Conservation (phyloP, 306 rosid genomes). For the Rosa chinensis region DNA sequence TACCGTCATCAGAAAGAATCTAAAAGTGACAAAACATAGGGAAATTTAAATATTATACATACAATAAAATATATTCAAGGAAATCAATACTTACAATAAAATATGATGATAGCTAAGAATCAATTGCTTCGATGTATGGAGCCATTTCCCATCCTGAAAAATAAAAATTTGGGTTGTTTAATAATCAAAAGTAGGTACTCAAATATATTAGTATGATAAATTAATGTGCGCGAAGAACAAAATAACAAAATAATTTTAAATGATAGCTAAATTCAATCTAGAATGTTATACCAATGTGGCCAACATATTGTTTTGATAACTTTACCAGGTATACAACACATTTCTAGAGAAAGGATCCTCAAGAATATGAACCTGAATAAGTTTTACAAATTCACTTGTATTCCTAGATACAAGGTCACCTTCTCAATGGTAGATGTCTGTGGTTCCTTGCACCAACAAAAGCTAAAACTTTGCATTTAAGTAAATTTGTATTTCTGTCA, state of each 20-base stretch:
- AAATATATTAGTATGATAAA: neutral
- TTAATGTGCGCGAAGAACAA: neutral
- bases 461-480: neutral
- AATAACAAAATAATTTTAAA: neutral
- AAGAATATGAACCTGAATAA: neutral
- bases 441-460: too few relatives aligned
- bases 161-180: conserved; percentile 18
- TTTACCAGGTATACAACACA: neutral
- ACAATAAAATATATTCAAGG: conserved; percentile 40
- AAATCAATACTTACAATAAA: conserved; percentile 54
- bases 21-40: neutral
- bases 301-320: neutral
- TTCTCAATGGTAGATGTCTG: neutral
- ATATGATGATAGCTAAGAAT: conserved; percentile 60
- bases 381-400: neutral
- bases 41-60: neutral
- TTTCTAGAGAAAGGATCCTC: neutral
- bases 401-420: neutral
- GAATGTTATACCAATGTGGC: neutral
- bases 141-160: conserved; percentile 99
- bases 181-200: neutral
- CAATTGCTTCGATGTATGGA: conserved; percentile 91
- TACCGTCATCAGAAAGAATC: neutral
- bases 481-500: too few relatives aligned
- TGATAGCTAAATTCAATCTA: neutral